A percentile compares a stretch with the other conserved stretches of the same genome.
Evolutionary conservation across 1,139 yeast species (phyloP).

Genomic region (Hanseniaspora gamundiae): DNA sequence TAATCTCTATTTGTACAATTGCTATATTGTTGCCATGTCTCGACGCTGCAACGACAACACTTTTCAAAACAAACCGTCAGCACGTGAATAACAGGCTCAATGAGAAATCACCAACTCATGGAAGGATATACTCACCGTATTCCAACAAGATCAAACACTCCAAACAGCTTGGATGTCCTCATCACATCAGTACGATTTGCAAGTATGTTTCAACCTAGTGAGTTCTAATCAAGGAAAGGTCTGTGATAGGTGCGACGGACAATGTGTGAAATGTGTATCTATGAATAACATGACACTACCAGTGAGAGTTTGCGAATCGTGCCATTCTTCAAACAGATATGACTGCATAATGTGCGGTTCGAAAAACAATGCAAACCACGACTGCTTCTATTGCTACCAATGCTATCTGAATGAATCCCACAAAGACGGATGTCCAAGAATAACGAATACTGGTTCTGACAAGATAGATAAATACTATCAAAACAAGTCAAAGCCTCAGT

Average conservation of each 20-base stretch:
- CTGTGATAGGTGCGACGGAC: constrained; percentile 83
- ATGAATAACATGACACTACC: constrained; percentile 62
- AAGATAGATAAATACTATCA: constrained; percentile 59
- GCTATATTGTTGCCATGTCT: too few relatives aligned
- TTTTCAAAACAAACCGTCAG: too few relatives aligned
- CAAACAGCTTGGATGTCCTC: too few relatives aligned
- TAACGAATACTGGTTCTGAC: constrained; percentile 67
- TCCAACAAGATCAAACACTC: too few relatives aligned
- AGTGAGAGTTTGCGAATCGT: constrained; percentile 75
- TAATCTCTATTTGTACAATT: too few relatives aligned
- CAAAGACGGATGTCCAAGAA: constrained; percentile 88
- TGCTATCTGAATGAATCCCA: constrained; percentile 73
- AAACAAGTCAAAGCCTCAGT: too few relatives aligned
- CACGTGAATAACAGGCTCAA: too few relatives aligned
- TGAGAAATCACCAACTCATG: too few relatives aligned
- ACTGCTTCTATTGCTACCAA: constrained; percentile 78
- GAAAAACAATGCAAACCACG: constrained; percentile 35
- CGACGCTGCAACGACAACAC: too few relatives aligned
- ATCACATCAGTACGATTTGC: constrained; percentile 78
- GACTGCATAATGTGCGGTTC: constrained; percentile 70
- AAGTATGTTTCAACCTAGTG: constrained; percentile 78
- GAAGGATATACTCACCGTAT: too few relatives aligned
- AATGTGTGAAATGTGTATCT: constrained; percentile 87
- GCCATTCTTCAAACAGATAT: constrained; percentile 55
- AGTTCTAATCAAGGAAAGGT: constrained; percentile 60